These are phyloP conservation scores for Beauveria sp. DNA, from an alignment of 2,329 filamentous ascomycete species.

Conservation along the genomic window DNA sequence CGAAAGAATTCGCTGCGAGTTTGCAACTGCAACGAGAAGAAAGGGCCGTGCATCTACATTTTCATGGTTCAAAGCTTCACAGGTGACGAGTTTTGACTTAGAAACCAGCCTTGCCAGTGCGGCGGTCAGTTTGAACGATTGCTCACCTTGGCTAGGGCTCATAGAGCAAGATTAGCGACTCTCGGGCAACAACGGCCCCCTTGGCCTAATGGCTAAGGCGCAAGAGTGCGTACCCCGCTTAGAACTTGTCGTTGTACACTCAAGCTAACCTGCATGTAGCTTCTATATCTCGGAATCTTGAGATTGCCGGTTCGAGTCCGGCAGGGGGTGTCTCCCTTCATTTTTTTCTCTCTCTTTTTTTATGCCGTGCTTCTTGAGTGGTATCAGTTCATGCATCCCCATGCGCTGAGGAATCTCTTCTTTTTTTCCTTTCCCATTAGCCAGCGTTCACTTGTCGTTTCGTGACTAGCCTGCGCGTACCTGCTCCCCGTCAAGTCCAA, in stretches of 20 bases:
- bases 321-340: slow-evolving; percentile 7
- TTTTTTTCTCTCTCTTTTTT: neutral
- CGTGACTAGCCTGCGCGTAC: neutral
- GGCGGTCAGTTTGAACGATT: neutral
- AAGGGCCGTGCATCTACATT: too few relatives aligned
- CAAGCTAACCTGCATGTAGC: neutral
- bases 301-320: slow-evolving; percentile 13
- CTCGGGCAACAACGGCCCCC: slow-evolving; percentile 7
- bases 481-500: too few relatives aligned
- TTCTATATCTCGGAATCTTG: slow-evolving; percentile 11
- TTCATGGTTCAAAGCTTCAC: too few relatives aligned
- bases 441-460: neutral
- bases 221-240: slow-evolving; percentile 11
- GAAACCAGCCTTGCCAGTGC: neutral
- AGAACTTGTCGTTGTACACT: slow-evolving; percentile 9
- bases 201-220: slow-evolving; percentile 13
- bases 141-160: neutral
- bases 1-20: too few relatives aligned
- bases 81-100: neutral
- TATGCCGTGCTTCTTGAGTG: too few relatives aligned
- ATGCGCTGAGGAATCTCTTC: neutral
- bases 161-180: neutral
- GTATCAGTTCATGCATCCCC: neutral
- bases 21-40: too few relatives aligned
- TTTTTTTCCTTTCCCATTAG: neutral